Evolutionary conservation across 108 stramenopile genomes (phyloP).

Genomic region (Schizochytrium sp.): DNA sequence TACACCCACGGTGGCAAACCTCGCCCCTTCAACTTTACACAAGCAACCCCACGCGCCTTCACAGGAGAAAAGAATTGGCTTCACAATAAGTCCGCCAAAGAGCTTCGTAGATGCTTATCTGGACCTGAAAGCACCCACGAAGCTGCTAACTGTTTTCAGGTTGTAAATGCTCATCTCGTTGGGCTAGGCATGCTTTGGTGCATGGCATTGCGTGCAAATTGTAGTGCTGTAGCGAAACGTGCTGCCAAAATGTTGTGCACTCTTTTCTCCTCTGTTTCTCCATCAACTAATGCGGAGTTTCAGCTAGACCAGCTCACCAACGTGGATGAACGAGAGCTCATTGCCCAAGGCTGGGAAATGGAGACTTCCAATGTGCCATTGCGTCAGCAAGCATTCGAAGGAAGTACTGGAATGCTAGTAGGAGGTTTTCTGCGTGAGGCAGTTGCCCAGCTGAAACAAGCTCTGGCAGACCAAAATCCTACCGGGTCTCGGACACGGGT

Average conservation of each 20-base stretch:
- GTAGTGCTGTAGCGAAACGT: background rate
- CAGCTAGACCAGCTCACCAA: background rate
- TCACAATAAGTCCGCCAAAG: conserved; percentile 11
- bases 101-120: background rate
- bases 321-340: background rate
- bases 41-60: conserved; percentile 12
- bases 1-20: conserved; percentile 1
- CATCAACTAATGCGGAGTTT: background rate
- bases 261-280: background rate
- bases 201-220: background rate
- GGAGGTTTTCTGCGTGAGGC: conserved; percentile 60
- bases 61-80: background rate
- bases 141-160: background rate
- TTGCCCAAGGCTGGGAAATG: background rate
- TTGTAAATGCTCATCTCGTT: background rate
- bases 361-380: background rate
- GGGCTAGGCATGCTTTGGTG: conserved; percentile 58
- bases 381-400: background rate
- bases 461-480: background rate
- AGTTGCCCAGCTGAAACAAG: conserved; percentile 7
- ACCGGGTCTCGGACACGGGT: background rate
- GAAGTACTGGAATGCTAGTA: background rate
- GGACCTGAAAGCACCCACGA: background rate
- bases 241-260: background rate
- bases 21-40: conserved; percentile 14